These are phyloP conservation scores for Ophiocordyceps camponoti-saundersi DNA, from an alignment of 2,329 filamentous ascomycete species.

Conservation along the genomic window DNA sequence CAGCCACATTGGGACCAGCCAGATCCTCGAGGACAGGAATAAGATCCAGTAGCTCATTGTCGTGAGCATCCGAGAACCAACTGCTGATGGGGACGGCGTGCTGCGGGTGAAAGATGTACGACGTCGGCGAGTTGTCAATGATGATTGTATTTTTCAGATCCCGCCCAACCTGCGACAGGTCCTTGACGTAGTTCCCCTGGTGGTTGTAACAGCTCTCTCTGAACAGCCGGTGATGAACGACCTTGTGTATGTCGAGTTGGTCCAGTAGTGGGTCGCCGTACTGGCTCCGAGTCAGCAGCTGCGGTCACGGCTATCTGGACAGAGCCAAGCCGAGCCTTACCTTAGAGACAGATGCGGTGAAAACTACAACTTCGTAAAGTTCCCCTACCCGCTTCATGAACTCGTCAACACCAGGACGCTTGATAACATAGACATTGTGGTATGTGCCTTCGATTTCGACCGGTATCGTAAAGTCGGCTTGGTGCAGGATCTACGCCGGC, in stretches of 20 bases:
- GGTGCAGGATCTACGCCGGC: conserved; percentile 63
- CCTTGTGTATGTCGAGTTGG: conserved; percentile 91
- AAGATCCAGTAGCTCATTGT: conserved; percentile 93
- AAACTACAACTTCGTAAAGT: conserved; percentile 95
- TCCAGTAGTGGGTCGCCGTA: conserved; percentile 94
- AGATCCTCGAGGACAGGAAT: conserved; percentile 97
- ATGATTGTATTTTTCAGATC: conserved; percentile 97
- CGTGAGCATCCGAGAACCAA: conserved; percentile 98
- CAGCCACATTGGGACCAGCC: conserved; percentile 71
- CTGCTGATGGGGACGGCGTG: conserved; percentile 98
- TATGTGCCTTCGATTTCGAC: conserved; percentile 98
- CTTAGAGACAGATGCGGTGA: conserved; percentile 97
- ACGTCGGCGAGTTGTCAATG: conserved; percentile 97
- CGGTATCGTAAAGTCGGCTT: conserved; percentile 96
- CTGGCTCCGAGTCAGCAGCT: conserved; percentile 22
- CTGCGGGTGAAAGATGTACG: conserved; percentile 98
- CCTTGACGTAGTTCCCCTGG: conserved; percentile 98
- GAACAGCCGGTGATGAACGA: conserved; percentile 91
- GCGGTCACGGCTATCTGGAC: not conserved
- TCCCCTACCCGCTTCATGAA: conserved; percentile 99
- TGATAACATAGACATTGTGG: conserved; percentile 99
- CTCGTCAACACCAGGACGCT: conserved; percentile 92
- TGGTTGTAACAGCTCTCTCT: conserved; percentile 98
- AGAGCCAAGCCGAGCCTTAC: conserved; percentile 23
- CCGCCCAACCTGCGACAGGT: conserved; percentile 89